phyloP scores from a whole-genome alignment of 306 rosid species.

The Abrus precatorius region DNA sequence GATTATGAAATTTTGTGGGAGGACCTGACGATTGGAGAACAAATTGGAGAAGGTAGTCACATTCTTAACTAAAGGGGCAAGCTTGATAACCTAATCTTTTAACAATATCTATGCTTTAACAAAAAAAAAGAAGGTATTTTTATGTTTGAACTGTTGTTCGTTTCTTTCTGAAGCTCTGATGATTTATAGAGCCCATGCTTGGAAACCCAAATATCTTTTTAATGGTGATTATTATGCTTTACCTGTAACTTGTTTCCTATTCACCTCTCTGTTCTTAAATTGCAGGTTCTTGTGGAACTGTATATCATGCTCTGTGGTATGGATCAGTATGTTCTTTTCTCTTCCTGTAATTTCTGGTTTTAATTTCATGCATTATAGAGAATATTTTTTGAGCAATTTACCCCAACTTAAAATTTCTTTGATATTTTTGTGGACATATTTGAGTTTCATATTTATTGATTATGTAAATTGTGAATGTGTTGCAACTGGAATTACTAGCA shows the following conservation, averaged over 20 bases:
- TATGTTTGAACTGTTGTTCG: constrained; percentile 1
- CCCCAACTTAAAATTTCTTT: constrained; percentile 13
- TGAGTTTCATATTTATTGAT: constrained; percentile 4
- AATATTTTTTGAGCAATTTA: constrained; percentile 27
- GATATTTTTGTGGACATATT: not conserved
- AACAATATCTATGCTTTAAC: constrained; percentile 20
- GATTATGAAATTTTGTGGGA: constrained; percentile 99
- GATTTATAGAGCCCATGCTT: constrained; percentile 1
- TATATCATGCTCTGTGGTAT: constrained; percentile 97
- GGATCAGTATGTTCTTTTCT: constrained; percentile 96
- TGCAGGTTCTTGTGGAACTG: constrained; percentile 99
- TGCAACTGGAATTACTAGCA: constrained; percentile 40
- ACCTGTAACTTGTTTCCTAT: constrained; percentile 31
- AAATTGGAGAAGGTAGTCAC: constrained; percentile 90
- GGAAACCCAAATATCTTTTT: constrained; percentile 18
- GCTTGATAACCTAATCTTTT: constrained; percentile 42
- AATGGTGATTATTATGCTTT: constrained; percentile 24
- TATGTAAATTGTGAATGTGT: constrained; percentile 29
- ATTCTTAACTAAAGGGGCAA: constrained; percentile 29
- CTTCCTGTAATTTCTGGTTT: constrained; percentile 56
- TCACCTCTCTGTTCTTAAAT: constrained; percentile 50
- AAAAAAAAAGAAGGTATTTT: not conserved
- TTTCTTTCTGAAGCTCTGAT: constrained; percentile 25
- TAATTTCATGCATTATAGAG: constrained; percentile 30
- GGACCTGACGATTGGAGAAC: constrained; percentile 92